Evolutionary conservation across 495 filamentous ascomycete species (phyloP).

Genomic region (Hyaloscypha finlandica): DNA sequence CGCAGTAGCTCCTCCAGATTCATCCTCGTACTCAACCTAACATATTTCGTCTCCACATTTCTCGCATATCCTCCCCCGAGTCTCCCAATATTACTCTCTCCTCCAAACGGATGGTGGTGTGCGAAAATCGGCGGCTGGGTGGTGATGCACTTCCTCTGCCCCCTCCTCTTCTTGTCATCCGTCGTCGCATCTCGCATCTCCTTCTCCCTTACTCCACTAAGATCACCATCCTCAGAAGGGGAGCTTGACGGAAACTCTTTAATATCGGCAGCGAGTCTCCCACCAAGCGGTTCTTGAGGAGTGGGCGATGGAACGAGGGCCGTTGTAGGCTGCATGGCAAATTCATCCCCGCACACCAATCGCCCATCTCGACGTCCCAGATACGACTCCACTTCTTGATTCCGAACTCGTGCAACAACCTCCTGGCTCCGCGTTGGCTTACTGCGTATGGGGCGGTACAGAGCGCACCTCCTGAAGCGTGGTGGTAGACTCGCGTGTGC

Average conservation of each 20-base stretch:
- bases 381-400: slow-evolving; percentile 38
- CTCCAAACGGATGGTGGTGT: slow-evolving; percentile 42
- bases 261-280: neutral
- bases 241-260: no score
- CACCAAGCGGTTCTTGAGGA: neutral
- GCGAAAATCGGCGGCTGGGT: slow-evolving; percentile 50
- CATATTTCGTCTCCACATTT: slow-evolving; percentile 45
- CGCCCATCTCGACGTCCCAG: slow-evolving; percentile 48
- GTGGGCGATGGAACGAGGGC: neutral
- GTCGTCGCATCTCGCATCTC: neutral
- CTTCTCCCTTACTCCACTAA: neutral
- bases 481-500: slow-evolving; percentile 48
- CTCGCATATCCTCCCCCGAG: slow-evolving; percentile 47
- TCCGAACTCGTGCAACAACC: slow-evolving; percentile 43
- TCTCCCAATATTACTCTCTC: slow-evolving; percentile 44
- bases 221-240: neutral
- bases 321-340: neutral
- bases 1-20: slow-evolving; percentile 42
- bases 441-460: slow-evolving; percentile 53
- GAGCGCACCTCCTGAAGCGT: slow-evolving; percentile 36
- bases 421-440: slow-evolving; percentile 44
- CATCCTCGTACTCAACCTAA: slow-evolving; percentile 44
- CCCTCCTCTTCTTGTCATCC: neutral
- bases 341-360: slow-evolving; percentile 45
- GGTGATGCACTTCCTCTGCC: slow-evolving; percentile 42